Base-by-base conservation (phyloP, 2,329 filamentous ascomycete species). In the Nemania sp. region DNA sequence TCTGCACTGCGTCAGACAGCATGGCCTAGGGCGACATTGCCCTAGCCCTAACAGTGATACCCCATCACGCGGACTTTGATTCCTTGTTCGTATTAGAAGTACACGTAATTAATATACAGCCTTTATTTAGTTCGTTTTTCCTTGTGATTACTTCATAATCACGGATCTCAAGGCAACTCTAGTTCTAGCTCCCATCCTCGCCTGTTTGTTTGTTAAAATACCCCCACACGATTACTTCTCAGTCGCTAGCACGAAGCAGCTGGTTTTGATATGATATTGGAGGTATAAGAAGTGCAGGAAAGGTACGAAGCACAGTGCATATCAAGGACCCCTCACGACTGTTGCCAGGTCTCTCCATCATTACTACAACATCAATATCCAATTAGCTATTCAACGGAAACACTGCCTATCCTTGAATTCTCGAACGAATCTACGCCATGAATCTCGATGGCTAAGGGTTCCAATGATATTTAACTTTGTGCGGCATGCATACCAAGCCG, bases 21-120 rank as follows among this genome's bases (percentile, higher is more conserved):
- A 59, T 45, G 43, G 41, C 38, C 58, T 69, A 35, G 13, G 45
- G 22, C 5, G 15, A 15, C 26, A 29, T 57, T 53, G 22, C 47
- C 29, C 24, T 54, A 65, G 43, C 56, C 41, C 22, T 52, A 15
- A 32, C 29, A 52, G 52, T 56, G 45, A 65, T 63, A 62, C 62
- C 56, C 61, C 10, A 60, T 53, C 49, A 64, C 27, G 58, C 61
- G 41, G 26, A 56, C 56, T 41, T 18, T 58, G 27, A 59, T 62
- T 62, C 27, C 13, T 24, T 38, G 15, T 45, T 32, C 49, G 13
- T 54, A 57, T 59, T 53, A 64, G n/a, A 61, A 55, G n/a, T 58
- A 67, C 41, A 60, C 24, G 29, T 47, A 58, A 61, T 64, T 55
- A 64, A 60, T 64, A 8, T 20, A 58, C 27, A 66, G 22, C 8